Conservation (phyloP, 2,329 filamentous ascomycete species). For the Beauveria brongniartii region DNA sequence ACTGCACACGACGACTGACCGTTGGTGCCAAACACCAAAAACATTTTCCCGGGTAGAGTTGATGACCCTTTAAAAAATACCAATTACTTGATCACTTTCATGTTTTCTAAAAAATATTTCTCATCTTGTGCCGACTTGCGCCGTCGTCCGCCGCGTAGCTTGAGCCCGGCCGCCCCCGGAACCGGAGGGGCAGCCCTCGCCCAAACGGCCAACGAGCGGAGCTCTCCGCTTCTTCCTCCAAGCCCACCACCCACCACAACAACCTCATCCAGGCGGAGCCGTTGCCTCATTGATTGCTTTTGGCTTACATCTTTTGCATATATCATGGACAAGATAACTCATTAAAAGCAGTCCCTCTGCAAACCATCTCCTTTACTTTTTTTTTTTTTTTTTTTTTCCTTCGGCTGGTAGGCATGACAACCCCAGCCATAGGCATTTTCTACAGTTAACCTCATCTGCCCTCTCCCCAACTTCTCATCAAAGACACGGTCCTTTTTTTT, state of each 20-base stretch:
- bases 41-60: no score
- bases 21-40: background rate
- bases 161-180: slow-evolving; percentile 1
- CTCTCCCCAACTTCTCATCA: background rate
- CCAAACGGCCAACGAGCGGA: background rate
- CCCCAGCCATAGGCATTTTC: background rate
- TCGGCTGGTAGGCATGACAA: background rate
- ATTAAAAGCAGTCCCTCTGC: background rate
- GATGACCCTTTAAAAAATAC: no score
- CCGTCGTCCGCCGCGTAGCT: background rate
- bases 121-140: background rate
- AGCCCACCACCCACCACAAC: background rate
- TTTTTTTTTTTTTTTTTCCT: background rate
- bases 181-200: background rate
- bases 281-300: background rate
- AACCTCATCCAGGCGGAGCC: background rate
- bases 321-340: background rate
- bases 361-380: background rate
- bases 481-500: background rate
- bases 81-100: background rate
- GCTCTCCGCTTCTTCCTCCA: background rate
- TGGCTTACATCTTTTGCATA: background rate
- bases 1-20: background rate
- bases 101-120: no score
- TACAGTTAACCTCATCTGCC: background rate